These are phyloP conservation scores for Phytophthora lateralis DNA, from an alignment of 352 stramenopile genomes.

Conservation along the genomic window DNA sequence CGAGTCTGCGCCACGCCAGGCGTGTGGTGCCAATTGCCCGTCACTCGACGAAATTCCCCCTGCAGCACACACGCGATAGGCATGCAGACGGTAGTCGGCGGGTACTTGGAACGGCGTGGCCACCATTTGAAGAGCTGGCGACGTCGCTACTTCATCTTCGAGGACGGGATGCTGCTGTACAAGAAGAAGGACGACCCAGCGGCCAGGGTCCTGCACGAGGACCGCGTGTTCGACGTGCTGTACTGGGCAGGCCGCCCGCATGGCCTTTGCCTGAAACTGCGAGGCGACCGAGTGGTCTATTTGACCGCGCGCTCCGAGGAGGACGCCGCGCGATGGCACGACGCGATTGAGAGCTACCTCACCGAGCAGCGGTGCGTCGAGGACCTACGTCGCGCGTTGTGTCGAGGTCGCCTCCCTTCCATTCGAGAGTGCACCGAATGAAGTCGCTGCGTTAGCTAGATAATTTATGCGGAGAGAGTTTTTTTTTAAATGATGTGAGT, in stretches of 20 bases:
- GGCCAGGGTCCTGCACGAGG: slow-evolving; percentile 51
- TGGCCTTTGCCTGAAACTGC: slow-evolving; percentile 60
- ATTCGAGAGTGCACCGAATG: slow-evolving; percentile 53
- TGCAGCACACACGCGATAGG: not conserved
- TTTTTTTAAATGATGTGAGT: too few species aligned
- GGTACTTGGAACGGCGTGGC: slow-evolving; percentile 65
- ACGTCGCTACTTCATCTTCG: slow-evolving; percentile 69
- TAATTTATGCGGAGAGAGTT: too few species aligned
- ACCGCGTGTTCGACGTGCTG: slow-evolving; percentile 64
- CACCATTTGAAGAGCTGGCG: slow-evolving; percentile 75
- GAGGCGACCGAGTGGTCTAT: slow-evolving; percentile 57
- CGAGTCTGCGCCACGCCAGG: slow-evolving; percentile 20
- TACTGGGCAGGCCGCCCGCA: slow-evolving; percentile 67
- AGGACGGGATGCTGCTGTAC: slow-evolving; percentile 63
- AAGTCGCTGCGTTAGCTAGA: not conserved
- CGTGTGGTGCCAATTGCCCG: slow-evolving; percentile 8
- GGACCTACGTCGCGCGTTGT: slow-evolving; percentile 57
- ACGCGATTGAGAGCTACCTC: slow-evolving; percentile 57
- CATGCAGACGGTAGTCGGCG: slow-evolving; percentile 30
- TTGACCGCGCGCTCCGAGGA: slow-evolving; percentile 55
- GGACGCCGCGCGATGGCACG: slow-evolving; percentile 58
- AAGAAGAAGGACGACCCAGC: slow-evolving; percentile 56
- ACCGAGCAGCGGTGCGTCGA: slow-evolving; percentile 42
- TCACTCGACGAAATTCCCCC: slow-evolving; percentile 28
- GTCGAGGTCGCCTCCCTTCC: slow-evolving; percentile 46